Percentiles rank a stretch among this genome's conserved stretches.
Conservation (phyloP, 345 rosid genomes). For the Acer campestre region DNA sequence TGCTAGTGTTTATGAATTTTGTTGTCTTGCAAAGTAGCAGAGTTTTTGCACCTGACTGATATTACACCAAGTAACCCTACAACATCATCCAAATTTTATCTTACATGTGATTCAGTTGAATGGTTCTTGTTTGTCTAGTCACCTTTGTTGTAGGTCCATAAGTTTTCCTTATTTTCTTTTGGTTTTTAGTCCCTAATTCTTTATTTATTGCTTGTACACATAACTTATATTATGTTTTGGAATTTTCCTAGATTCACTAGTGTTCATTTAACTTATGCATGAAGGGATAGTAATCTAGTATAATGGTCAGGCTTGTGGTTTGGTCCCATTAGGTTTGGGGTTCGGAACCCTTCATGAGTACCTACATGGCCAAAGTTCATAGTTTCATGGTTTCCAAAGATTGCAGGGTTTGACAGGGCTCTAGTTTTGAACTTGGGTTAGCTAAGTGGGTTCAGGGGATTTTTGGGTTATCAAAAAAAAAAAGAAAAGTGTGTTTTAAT, state of each 20-base stretch:
- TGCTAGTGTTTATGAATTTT: too few relatives aligned
- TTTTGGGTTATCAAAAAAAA: too few relatives aligned
- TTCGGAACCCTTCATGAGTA: too few relatives aligned
- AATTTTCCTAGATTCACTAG: neutral
- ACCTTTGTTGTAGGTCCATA: neutral
- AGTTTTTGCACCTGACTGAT: neutral
- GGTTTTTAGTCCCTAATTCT: neutral
- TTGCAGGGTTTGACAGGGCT: too few relatives aligned
- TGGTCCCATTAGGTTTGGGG: too few relatives aligned
- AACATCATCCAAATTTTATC: neutral
- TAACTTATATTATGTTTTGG: neutral
- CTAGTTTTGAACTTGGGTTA: too few relatives aligned
- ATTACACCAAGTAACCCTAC: neutral
- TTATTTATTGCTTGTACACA: too few relatives aligned
- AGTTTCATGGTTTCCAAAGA: too few relatives aligned
- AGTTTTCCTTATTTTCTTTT: constrained; percentile 3
- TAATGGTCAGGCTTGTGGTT: too few relatives aligned
- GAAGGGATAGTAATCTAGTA: too few relatives aligned
- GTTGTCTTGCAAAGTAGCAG: neutral
- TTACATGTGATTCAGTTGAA: neutral
- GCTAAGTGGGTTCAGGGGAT: too few relatives aligned
- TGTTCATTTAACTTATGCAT: neutral
- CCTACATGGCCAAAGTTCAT: too few relatives aligned
- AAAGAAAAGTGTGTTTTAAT: neutral
- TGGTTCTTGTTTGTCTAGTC: neutral